These are phyloP conservation scores for Alternaria angustiovoidea DNA, from an alignment of 2,329 filamentous ascomycete genomes.

Conservation along the genomic window DNA sequence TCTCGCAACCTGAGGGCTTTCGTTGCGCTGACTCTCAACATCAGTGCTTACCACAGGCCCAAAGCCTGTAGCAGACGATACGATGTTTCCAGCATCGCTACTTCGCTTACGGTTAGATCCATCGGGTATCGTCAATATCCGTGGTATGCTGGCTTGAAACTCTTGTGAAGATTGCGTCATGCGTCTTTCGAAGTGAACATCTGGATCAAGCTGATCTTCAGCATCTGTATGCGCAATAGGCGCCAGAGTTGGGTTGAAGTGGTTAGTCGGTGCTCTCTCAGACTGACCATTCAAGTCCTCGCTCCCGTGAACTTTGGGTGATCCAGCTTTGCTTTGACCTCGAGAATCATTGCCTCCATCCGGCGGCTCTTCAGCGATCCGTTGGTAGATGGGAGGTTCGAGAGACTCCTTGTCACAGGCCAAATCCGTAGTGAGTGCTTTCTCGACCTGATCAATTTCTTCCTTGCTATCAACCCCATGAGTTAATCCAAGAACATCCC, in stretches of 20 bases:
- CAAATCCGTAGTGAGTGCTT: background rate
- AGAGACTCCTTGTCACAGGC: background rate
- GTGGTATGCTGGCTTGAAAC: conserved; percentile 10
- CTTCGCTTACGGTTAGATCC: background rate
- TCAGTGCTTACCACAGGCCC: conserved; percentile 5
- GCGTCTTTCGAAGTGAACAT: background rate
- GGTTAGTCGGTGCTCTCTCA: conserved; percentile 13
- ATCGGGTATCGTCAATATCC: conserved; percentile 7
- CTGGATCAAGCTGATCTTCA: background rate
- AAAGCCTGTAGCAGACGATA: conserved; percentile 9
- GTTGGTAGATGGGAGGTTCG: background rate
- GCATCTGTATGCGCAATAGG: background rate
- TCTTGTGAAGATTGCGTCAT: conserved; percentile 2
- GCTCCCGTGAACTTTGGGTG: background rate
- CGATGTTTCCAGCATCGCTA: conserved; percentile 23
- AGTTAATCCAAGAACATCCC: background rate
- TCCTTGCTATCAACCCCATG: background rate
- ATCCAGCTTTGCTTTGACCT: background rate
- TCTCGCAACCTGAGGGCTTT: background rate
- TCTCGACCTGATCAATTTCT: background rate
- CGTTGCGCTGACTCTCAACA: background rate
- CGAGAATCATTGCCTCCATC: background rate
- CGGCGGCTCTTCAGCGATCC: background rate
- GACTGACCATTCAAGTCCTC: background rate
- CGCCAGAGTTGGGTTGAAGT: conserved; percentile 17